These are phyloP conservation scores for Plenodomus lindquistii DNA, from an alignment of 2,329 filamentous ascomycete species.

Conservation along the genomic window DNA sequence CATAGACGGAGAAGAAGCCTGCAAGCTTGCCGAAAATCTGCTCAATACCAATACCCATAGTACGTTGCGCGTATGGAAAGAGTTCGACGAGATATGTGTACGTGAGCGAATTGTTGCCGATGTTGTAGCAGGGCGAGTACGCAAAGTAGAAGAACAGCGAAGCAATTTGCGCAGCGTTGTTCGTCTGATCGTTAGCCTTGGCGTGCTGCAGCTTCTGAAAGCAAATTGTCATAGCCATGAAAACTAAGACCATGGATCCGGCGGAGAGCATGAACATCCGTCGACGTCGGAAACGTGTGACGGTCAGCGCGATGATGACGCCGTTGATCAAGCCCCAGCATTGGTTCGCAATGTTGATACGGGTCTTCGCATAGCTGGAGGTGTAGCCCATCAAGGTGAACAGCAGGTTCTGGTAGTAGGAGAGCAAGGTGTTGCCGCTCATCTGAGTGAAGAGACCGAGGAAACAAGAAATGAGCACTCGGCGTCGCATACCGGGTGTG, in stretches of 20 bases:
- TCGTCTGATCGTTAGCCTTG: constrained; percentile 22
- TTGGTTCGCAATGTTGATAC: constrained; percentile 47
- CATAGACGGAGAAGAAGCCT: constrained; percentile 52
- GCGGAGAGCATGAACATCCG: constrained; percentile 56
- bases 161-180: constrained; percentile 44
- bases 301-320: constrained; percentile 45
- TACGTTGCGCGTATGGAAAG: constrained; percentile 61
- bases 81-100: constrained; percentile 66
- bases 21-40: constrained; percentile 58
- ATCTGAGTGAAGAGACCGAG: constrained; percentile 47
- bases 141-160: constrained; percentile 63
- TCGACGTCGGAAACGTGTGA: constrained; percentile 49
- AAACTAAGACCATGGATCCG: constrained; percentile 55
- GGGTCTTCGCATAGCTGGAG: constrained; percentile 41
- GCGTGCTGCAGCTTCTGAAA: constrained; percentile 43
- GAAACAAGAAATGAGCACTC: constrained; percentile 37
- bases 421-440: constrained; percentile 46
- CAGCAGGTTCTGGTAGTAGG: constrained; percentile 42
- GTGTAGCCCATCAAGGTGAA: constrained; percentile 48
- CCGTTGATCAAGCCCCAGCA: constrained; percentile 50
- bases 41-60: constrained; percentile 62
- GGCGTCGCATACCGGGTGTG: constrained; percentile 49
- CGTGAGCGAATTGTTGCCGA: constrained; percentile 68
- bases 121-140: constrained; percentile 63
- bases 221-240: constrained; percentile 60